A percentile compares a stretch with the other conserved stretches of the same genome.
Evolutionary conservation across 208 protist species (phyloP).

Genomic region (Trypanosoma conorhini): DNA sequence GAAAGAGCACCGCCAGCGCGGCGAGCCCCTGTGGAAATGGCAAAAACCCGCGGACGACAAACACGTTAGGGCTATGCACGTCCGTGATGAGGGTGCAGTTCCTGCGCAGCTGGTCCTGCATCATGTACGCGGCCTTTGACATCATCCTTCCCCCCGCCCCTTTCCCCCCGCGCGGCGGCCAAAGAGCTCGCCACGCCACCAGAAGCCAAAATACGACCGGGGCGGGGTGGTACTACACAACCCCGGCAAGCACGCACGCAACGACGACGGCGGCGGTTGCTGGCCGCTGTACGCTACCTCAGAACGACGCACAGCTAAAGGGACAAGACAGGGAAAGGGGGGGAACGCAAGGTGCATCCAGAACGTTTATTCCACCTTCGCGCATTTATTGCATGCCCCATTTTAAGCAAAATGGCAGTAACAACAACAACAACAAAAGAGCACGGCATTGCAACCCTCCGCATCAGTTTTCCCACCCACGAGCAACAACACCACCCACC

Average conservation of each 20-base stretch:
- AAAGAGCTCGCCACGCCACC: not conserved
- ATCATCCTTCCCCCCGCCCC: conserved; percentile 50
- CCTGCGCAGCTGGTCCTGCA: conserved; percentile 79
- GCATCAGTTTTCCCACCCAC: not conserved
- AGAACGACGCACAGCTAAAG: too few species aligned
- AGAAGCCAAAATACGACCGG: not conserved
- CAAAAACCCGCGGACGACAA: conserved; percentile 69
- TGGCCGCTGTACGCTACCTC: not conserved
- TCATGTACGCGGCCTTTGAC: conserved; percentile 80
- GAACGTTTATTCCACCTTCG: not conserved
- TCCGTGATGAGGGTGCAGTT: conserved; percentile 70
- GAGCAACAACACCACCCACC: not conserved
- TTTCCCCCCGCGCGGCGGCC: not conserved
- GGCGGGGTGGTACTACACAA: not conserved
- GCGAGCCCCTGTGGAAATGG: conserved; percentile 71
- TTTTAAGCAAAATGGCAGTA: not conserved
- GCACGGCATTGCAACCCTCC: not conserved
- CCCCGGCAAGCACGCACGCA: not conserved
- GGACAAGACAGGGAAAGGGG: conserved; percentile 15
- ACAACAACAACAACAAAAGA: not conserved
- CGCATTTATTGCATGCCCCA: not conserved
- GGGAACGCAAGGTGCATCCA: conserved; percentile 1
- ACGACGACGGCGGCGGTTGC: not conserved
- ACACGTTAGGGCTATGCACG: conserved; percentile 46
- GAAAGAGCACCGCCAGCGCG: conserved; percentile 61